A percentile compares a stretch with the other conserved stretches of the same genome.
These are phyloP conservation scores for Rhodotorula sphaerocarpa DNA, from an alignment of 768 basidiomycete genomes.

Conservation along the genomic window DNA sequence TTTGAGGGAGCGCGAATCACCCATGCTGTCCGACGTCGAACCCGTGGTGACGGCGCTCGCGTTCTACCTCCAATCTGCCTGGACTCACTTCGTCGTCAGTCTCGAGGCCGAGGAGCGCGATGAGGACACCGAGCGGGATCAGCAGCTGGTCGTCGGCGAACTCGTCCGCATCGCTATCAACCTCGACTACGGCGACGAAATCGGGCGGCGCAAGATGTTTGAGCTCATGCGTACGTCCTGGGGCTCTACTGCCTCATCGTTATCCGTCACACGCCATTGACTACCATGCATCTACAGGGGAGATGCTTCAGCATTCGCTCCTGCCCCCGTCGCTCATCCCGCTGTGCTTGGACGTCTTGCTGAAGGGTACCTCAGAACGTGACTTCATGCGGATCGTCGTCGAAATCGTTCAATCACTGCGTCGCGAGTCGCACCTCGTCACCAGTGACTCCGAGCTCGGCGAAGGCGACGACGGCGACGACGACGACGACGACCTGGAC, in stretches of 20 bases:
- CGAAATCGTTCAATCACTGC: constrained; percentile 72
- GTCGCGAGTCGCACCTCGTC: constrained; percentile 42
- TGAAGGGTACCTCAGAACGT: constrained; percentile 61
- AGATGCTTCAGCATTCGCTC: constrained; percentile 65
- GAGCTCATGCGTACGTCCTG: constrained; percentile 69
- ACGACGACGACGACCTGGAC: background rate
- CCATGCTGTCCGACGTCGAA: constrained; percentile 58
- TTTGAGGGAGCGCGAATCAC: constrained; percentile 52
- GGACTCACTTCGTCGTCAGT: constrained; percentile 56
- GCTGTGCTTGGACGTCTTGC: constrained; percentile 72
- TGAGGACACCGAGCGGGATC: constrained; percentile 48
- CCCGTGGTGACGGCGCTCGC: constrained; percentile 81
- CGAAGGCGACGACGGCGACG: constrained; percentile 29
- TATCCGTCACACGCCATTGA: no score
- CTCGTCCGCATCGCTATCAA: constrained; percentile 68
- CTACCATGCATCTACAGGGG: constrained; percentile 56
- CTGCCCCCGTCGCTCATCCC: constrained; percentile 65
- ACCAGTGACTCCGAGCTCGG: constrained; percentile 40
- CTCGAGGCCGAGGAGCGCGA: constrained; percentile 42
- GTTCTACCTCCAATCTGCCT: constrained; percentile 61
- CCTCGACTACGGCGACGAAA: constrained; percentile 85
- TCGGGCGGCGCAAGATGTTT: constrained; percentile 79
- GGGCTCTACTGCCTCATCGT: no score
- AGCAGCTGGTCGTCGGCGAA: constrained; percentile 67
- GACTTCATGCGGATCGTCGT: constrained; percentile 83